phyloP scores from a whole-genome alignment of 2,329 filamentous ascomycete species.

The Thermoascus crustaceus region DNA sequence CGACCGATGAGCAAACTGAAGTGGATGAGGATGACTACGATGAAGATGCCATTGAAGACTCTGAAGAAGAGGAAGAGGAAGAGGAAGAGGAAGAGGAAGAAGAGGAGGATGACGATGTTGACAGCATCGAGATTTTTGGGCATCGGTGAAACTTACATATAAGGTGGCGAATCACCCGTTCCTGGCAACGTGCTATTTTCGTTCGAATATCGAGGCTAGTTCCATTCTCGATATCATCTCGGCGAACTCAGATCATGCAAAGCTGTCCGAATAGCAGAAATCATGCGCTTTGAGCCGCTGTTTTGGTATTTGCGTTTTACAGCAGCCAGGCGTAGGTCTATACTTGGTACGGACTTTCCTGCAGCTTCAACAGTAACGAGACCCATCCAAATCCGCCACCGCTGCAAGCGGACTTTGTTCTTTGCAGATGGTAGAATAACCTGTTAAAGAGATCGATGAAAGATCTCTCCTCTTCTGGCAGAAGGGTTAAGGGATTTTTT shows the following conservation, averaged over 20 bases:
- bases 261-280: no score
- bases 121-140: slow-evolving; percentile 45
- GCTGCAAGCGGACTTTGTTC: no score
- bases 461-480: no score
- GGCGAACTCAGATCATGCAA: not conserved
- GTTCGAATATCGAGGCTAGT: not conserved
- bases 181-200: slow-evolving; percentile 1
- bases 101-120: slow-evolving; percentile 38
- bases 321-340: no score
- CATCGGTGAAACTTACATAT: slow-evolving; percentile 34
- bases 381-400: no score
- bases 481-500: no score
- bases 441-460: no score
- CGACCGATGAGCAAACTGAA: slow-evolving; percentile 23
- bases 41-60: slow-evolving; percentile 34
- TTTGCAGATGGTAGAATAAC: no score
- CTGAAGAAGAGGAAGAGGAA: slow-evolving; percentile 45
- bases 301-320: no score
- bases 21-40: slow-evolving; percentile 11
- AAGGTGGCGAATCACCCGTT: slow-evolving; percentile 3
- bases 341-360: no score
- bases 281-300: no score
- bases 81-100: slow-evolving; percentile 37
- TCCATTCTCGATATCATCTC: not conserved
- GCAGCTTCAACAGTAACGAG: no score